phyloP scores from a whole-genome alignment of 2,329 filamentous ascomycete species.

The Penicillium fuscoglaucum region DNA sequence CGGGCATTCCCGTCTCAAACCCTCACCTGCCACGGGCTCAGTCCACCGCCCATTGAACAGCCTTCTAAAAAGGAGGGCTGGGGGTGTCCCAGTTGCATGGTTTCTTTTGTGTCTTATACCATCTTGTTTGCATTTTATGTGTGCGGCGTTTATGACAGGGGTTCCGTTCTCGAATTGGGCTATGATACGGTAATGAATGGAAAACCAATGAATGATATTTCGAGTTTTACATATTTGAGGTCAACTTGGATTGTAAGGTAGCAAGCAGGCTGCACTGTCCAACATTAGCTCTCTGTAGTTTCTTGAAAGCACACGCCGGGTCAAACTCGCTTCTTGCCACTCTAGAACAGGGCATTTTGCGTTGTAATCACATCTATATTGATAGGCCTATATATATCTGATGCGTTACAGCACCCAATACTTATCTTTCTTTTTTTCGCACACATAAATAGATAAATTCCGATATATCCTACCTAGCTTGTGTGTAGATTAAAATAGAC shows the following conservation, averaged over 20 bases:
- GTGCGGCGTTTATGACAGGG: constrained; percentile 16
- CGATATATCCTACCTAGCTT: not conserved
- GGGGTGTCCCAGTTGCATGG: not conserved
- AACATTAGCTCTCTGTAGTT: not conserved
- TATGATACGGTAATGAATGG: constrained; percentile 24
- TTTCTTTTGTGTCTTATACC: constrained; percentile 27
- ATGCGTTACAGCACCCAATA: not conserved
- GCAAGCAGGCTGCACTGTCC: not conserved
- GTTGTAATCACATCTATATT: not conserved
- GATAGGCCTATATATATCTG: not conserved
- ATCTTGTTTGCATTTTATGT: constrained; percentile 26
- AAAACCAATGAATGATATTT: constrained; percentile 7
- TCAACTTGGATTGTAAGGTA: not conserved
- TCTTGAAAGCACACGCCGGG: not conserved
- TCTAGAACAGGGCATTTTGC: not conserved
- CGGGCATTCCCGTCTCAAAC: constrained; percentile 37
- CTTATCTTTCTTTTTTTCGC: not conserved
- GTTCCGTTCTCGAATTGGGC: constrained; percentile 9
- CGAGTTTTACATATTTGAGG: not conserved
- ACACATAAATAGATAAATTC: not conserved
- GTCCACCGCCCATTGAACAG: constrained; percentile 17
- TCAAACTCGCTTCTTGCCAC: not conserved
- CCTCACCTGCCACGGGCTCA: constrained; percentile 27
- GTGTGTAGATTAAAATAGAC: not conserved
- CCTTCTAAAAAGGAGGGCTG: not conserved